Conservation (phyloP, 257 asterid species). For the Solanum verrucosum region DNA sequence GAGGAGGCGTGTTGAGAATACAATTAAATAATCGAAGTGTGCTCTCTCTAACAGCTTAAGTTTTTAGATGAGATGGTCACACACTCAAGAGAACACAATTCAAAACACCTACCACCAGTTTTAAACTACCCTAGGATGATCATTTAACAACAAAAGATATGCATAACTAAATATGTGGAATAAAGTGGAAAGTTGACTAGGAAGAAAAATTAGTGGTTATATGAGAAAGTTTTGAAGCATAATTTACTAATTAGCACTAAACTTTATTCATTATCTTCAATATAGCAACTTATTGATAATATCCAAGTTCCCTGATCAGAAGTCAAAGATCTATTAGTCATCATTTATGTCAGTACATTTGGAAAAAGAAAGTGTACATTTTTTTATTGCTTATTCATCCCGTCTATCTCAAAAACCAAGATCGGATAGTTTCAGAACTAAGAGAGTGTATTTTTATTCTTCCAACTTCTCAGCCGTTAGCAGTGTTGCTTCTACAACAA, state of each 20-base stretch:
- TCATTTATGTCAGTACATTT: background rate
- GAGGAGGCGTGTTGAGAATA: no score
- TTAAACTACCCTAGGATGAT: background rate
- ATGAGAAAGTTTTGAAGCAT: background rate
- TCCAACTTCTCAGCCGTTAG: background rate
- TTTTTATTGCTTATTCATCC: background rate
- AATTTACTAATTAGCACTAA: background rate
- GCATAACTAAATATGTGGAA: background rate
- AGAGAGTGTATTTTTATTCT: background rate
- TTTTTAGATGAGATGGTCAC: no score
- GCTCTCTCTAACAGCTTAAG: no score
- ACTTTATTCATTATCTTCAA: background rate
- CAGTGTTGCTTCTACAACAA: background rate
- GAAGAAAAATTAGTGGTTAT: background rate
- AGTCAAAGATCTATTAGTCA: background rate
- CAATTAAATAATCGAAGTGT: no score
- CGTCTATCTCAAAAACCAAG: background rate
- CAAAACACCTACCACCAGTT: background rate
- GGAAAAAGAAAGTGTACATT: background rate
- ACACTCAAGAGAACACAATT: background rate
- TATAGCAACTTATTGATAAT: background rate
- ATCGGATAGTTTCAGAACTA: background rate
- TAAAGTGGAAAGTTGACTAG: background rate
- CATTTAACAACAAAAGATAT: background rate
- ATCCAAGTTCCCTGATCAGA: background rate